Percentiles rank a stretch among this genome's conserved stretches.
phyloP scores from a whole-genome alignment of 106 monocot genomes.

The Allium fistulosum region DNA sequence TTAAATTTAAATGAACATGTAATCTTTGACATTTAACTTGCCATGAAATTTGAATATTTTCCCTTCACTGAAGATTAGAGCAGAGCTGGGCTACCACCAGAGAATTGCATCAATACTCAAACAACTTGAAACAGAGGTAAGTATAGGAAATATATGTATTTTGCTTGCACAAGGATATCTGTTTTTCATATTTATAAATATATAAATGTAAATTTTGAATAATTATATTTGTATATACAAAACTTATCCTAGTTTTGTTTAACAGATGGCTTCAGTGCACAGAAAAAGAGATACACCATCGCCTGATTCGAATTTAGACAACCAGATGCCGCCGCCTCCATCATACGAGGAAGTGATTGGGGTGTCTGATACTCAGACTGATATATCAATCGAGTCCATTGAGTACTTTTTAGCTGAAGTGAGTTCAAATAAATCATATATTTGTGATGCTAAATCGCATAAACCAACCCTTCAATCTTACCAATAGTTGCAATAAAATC shows the following conservation, averaged over 20 bases:
- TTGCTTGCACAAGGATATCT: neutral
- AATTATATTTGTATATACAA: neutral
- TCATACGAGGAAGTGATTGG: slow-evolving; percentile 80
- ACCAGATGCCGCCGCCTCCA: slow-evolving; percentile 55
- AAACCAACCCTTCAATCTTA: too few species aligned
- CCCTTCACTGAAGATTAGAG: slow-evolving; percentile 37
- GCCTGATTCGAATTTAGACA: slow-evolving; percentile 26
- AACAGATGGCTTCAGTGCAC: slow-evolving; percentile 63
- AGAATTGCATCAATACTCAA: slow-evolving; percentile 71
- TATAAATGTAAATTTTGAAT: neutral
- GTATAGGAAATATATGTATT: neutral
- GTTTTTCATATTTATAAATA: neutral
- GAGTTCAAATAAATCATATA: too few species aligned
- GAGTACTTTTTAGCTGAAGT: slow-evolving; percentile 92
- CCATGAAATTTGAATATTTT: neutral
- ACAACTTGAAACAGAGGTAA: slow-evolving; percentile 67
- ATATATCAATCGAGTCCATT: slow-evolving; percentile 37
- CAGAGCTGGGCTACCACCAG: slow-evolving; percentile 74
- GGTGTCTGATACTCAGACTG: slow-evolving; percentile 26
- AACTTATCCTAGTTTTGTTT: neutral
- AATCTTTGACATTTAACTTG: slow-evolving; percentile 1
- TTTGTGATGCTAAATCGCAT: too few species aligned
- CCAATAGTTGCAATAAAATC: too few species aligned
- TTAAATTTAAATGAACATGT: neutral
- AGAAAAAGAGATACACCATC: slow-evolving; percentile 61